Conservation (phyloP, 345 rosid genomes). For the Citrus mangshanensis region DNA sequence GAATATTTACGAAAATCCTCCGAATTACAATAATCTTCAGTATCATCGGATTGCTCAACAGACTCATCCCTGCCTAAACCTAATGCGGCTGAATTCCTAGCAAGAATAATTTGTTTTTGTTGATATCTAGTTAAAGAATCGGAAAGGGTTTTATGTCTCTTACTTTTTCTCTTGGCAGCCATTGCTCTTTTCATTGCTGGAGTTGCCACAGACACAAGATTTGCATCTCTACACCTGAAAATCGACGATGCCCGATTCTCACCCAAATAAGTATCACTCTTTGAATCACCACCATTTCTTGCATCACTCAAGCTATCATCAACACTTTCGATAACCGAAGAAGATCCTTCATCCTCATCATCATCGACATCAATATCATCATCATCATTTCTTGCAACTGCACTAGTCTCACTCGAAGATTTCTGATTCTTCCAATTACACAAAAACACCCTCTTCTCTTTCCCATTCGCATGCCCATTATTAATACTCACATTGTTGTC, state of each 20-base stretch:
- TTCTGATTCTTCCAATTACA: conserved; percentile 76
- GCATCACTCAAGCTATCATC: conserved; percentile 78
- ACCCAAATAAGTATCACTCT: conserved; percentile 46
- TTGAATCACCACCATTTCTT: conserved; percentile 53
- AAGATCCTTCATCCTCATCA: conserved; percentile 30
- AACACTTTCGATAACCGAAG: conserved; percentile 57
- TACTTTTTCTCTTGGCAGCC: conserved; percentile 51
- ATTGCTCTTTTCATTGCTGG: conserved; percentile 39
- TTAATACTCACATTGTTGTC: conserved; percentile 14
- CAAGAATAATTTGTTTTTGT: conserved; percentile 32
- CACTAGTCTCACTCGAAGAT: conserved; percentile 54
- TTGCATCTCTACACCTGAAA: conserved; percentile 61
- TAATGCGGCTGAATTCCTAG: conserved; percentile 35
- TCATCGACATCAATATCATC: conserved; percentile 27
- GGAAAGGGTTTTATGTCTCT: conserved; percentile 38
- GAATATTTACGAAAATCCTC: conserved; percentile 56
- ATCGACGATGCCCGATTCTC: conserved; percentile 47
- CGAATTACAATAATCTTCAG: conserved; percentile 55
- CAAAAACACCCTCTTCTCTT: conserved; percentile 64
- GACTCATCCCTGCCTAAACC: conserved; percentile 44
- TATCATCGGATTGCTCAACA: conserved; percentile 62
- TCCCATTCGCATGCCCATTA: conserved; percentile 14
- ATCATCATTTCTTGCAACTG: conserved; percentile 33
- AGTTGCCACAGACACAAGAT: conserved; percentile 34
- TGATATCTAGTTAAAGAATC: conserved; percentile 50